phyloP scores from a whole-genome alignment of 2,329 filamentous ascomycete genomes.

The Paradendryphiella salina region DNA sequence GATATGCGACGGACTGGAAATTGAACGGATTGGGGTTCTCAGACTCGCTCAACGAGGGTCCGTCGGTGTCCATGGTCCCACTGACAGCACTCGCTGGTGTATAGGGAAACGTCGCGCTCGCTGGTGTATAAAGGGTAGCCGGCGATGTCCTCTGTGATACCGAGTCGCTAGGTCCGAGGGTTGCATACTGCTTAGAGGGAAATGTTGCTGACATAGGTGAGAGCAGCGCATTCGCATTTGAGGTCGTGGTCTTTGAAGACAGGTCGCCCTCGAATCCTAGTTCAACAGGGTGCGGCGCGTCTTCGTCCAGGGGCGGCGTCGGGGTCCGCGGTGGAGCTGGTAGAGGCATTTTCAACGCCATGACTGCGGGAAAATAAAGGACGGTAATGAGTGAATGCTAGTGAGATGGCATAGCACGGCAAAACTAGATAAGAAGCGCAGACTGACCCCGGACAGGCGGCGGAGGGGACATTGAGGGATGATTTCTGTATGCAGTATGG shows the following conservation, averaged over 20 bases:
- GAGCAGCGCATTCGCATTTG: conserved; percentile 39
- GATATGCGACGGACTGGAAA: conserved; percentile 71
- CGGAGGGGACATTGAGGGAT: conserved; percentile 30
- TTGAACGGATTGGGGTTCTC: conserved; percentile 77
- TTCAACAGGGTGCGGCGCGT: conserved; percentile 41
- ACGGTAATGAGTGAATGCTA: conserved; percentile 25
- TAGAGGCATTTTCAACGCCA: conserved; percentile 64
- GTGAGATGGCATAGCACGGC: conserved; percentile 18
- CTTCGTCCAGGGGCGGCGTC: conserved; percentile 63
- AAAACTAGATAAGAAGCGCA: conserved; percentile 18
- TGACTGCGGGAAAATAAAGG: conserved; percentile 43
- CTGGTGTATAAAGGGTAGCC: conserved; percentile 38
- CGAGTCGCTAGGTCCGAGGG: conserved; percentile 41
- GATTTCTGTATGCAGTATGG: conserved; percentile 27
- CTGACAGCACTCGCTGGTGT: conserved; percentile 37
- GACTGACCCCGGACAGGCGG: conserved; percentile 20
- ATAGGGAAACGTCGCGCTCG: conserved; percentile 41
- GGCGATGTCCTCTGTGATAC: conserved; percentile 42
- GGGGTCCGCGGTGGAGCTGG: conserved; percentile 65
- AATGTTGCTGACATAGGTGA: conserved; percentile 49
- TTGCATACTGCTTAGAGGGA: conserved; percentile 41
- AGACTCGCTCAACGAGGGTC: conserved; percentile 36
- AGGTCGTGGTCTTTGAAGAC: conserved; percentile 31
- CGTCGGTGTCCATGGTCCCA: conserved; percentile 35
- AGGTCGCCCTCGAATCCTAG: conserved; percentile 41